Evolutionary conservation across 2,329 filamentous ascomycete genomes (phyloP).

Genomic region (Didymella arachidicola): DNA sequence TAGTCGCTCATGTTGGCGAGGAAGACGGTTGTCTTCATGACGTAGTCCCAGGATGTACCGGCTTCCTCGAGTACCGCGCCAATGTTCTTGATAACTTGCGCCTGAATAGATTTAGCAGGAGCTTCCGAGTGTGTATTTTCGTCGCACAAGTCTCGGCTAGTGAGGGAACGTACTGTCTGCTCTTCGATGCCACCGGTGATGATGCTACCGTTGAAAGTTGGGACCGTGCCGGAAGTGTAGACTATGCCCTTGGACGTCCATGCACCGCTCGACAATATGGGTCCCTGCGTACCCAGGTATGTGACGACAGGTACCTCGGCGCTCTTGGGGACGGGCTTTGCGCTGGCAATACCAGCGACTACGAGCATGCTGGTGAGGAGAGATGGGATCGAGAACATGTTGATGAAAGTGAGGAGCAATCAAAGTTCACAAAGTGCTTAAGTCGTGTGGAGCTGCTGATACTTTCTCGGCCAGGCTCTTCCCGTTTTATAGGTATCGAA

Average conservation of each 20-base stretch:
- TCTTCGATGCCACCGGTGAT: slow-evolving; percentile 37
- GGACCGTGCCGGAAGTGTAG: slow-evolving; percentile 43
- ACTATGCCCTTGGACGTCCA: slow-evolving; percentile 45
- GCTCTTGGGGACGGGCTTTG: slow-evolving; percentile 32
- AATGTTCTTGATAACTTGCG: slow-evolving; percentile 48
- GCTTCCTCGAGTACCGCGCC: slow-evolving; percentile 41
- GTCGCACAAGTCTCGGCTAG: no score
- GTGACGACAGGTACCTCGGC: slow-evolving; percentile 40
- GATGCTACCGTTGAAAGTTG: slow-evolving; percentile 39
- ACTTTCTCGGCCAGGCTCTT: no score
- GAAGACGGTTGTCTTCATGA: slow-evolving; percentile 47
- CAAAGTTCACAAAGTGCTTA: not conserved
- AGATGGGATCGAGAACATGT: slow-evolving; percentile 36
- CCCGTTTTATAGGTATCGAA: slow-evolving; percentile 1
- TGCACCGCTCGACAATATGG: slow-evolving; percentile 41
- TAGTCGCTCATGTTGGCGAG: slow-evolving; percentile 46
- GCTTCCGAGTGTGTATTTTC: no score
- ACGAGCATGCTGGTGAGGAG: slow-evolving; percentile 31
- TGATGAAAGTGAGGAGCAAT: not conserved
- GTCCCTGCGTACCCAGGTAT: slow-evolving; percentile 44
- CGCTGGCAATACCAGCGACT: slow-evolving; percentile 25
- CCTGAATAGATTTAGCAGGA: slow-evolving; percentile 24
- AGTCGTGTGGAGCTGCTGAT: not conserved
- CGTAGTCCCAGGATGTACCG: slow-evolving; percentile 45
- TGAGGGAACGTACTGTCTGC: slow-evolving; percentile 31